These are phyloP conservation scores for Letharia columbiana DNA, from an alignment of 495 filamentous ascomycete genomes.

Conservation along the genomic window DNA sequence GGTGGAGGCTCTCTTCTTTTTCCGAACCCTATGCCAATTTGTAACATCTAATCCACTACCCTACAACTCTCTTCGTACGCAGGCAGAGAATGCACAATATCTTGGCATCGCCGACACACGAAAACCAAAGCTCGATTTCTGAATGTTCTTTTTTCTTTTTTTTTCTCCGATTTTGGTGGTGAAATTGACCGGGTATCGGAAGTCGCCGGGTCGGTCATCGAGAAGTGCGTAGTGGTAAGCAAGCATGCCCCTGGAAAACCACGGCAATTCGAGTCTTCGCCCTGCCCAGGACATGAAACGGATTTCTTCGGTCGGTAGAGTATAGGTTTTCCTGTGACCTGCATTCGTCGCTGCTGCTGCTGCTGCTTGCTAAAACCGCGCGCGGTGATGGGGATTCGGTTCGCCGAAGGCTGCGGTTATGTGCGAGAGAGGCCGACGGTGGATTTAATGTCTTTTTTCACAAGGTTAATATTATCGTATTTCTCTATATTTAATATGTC, in stretches of 20 bases:
- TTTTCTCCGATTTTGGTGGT: neutral
- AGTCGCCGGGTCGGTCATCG: conserved; percentile 18
- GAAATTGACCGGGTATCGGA: neutral
- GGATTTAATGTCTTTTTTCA: no score
- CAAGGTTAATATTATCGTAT: no score
- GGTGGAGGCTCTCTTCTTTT: no score
- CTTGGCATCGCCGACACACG: neutral
- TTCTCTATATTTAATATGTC: no score
- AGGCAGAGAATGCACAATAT: neutral
- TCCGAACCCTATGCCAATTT: no score
- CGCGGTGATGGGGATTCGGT: neutral
- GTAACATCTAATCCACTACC: no score
- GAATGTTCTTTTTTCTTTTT: no score
- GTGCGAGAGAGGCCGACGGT: neutral
- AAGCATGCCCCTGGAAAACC: neutral
- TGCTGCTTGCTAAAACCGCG: neutral
- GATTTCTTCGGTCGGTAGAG: neutral
- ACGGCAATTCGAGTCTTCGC: neutral
- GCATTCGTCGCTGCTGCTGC: no score
- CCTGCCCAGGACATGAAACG: neutral
- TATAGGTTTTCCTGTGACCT: no score
- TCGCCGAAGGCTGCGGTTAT: neutral
- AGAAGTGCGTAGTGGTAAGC: conserved; percentile 9
- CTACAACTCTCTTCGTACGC: neutral
- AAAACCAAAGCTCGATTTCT: neutral